Base-by-base conservation (phyloP, 345 rosid genomes). In the Dimocarpus longan region DNA sequence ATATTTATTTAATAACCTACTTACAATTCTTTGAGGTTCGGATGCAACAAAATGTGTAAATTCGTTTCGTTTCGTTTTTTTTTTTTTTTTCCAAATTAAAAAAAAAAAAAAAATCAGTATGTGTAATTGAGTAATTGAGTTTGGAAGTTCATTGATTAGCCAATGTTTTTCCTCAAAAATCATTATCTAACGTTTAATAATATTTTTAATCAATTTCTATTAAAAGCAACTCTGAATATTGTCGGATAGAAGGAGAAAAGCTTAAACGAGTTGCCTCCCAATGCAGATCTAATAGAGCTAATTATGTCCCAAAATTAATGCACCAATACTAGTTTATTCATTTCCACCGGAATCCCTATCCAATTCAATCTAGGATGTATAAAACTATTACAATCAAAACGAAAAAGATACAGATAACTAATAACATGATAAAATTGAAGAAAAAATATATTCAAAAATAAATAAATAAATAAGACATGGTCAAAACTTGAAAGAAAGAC, bases 321-420 rank as follows among this genome's bases (percentile, higher is more conserved):
- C 64, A 50, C 19, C 57, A 40, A 42, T 32, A 32, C 37, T 32
- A 32, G 2, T 32, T 32, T 32, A 32, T 32, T 32, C 37, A 37
- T 73, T 73, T 42, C 50, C 43, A n/a, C 26, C 37, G 70, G 54
- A 76, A 68, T 80, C 75, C 59, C 11, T 37, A 54, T 80, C 83
- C 21, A 43, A 57, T 37, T 44, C 62, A 54, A 76, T 71, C 48
- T 28, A 68, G 19, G 18, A 37, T 19, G 43, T n/a, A 40, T 56
- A 39, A 52, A 22, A 54, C 50, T 11, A 50, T 15, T 50, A n/a
- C 16, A 79, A 54, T 52, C 16, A 8, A 71, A 56, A 70, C 10
- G 7, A 8, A 50, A 42, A 72, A 19, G 46, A 5, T 4, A 3
- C 3, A 37, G 2, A 56, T 15, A 42, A 44, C 37, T 32, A 3